Base-by-base conservation (phyloP, 495 filamentous ascomycete genomes). In the Penicillium dipodomyicola region DNA sequence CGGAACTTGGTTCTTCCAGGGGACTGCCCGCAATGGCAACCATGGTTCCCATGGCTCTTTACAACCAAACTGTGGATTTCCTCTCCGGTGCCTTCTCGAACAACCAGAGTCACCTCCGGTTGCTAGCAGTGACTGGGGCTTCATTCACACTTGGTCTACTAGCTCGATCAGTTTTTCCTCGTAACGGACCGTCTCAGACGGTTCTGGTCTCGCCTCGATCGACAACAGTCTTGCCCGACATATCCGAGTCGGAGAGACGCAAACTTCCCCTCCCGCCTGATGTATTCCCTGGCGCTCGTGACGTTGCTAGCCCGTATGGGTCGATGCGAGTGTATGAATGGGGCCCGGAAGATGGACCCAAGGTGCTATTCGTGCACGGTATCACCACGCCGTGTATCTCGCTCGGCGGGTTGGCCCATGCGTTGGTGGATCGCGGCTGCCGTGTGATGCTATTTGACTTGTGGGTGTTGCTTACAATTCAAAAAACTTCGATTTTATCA, bases 291-390 rank as follows among this genome's bases (percentile, higher is more conserved):
- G 90, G 91, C 15, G 84, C 75, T 6, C 78, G 90, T 40, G 84
- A 92, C 72, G 86, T 96, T 20, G 67, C 77, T 4, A 89, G 83
- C 7, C 88, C 89, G 55, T 96, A 92, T 62, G 92, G 93, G 20
- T 84, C 79, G 25, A 86, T 91, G 25, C 76, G 89, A 37, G 87
- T 92, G 12, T 96, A 96, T 66, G 93, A 97, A 79, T 96, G 85
- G 78, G 93, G 93, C 9, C 91, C 91, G n/a, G 82, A 86, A 54
- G 69, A 83, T 49, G 92, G 92, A 4, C 73, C 79, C 20, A 96
- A 91, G 65, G 87, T 96, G 1, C 63, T 96, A 35, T 73, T 96
- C 22, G 72, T 96, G 20, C 92, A 96, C 67, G 93, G 93, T 27
- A 95, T 96, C 64, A 87, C 83, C 49, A 97, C 89, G 1, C 89